Evolutionary conservation across 2,329 filamentous ascomycete species (phyloP).

Genomic region (Mycocentrospora acerina): DNA sequence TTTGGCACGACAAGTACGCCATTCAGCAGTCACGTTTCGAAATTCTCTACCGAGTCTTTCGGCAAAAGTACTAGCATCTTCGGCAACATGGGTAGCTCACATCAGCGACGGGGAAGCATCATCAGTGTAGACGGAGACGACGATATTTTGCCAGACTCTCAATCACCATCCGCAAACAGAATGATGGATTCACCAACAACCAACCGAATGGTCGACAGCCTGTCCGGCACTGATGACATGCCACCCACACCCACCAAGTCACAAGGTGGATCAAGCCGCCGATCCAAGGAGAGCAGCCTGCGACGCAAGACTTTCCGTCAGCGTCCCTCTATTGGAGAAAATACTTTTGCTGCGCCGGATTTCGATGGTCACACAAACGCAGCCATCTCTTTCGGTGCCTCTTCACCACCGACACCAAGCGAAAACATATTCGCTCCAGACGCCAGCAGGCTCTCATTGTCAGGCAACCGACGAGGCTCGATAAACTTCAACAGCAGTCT

Average conservation of each 20-base stretch:
- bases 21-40: slow-evolving; percentile 65
- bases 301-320: slow-evolving; percentile 52
- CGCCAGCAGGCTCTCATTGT: slow-evolving; percentile 80
- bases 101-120: slow-evolving; percentile 67
- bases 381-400: slow-evolving; percentile 55
- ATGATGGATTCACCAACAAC: slow-evolving; percentile 53
- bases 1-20: slow-evolving; percentile 82
- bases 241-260: slow-evolving; percentile 95
- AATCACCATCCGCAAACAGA: slow-evolving; percentile 57
- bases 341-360: slow-evolving; percentile 49
- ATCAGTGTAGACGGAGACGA: slow-evolving; percentile 81
- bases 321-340: slow-evolving; percentile 48
- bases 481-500: slow-evolving; percentile 41
- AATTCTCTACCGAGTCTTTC: slow-evolving; percentile 68
- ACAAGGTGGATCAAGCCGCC: slow-evolving; percentile 46
- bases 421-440: slow-evolving; percentile 75
- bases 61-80: slow-evolving; percentile 64
- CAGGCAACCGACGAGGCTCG: slow-evolving; percentile 52
- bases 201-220: slow-evolving; percentile 54
- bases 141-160: slow-evolving; percentile 45
- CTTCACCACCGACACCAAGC: slow-evolving; percentile 76
- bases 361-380: slow-evolving; percentile 43
- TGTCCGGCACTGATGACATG: slow-evolving; percentile 67
- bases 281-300: slow-evolving; percentile 54
- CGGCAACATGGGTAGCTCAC: slow-evolving; percentile 55